Conservation (phyloP, 768 basidiomycete genomes). For the Sarcomyxa edulis region DNA sequence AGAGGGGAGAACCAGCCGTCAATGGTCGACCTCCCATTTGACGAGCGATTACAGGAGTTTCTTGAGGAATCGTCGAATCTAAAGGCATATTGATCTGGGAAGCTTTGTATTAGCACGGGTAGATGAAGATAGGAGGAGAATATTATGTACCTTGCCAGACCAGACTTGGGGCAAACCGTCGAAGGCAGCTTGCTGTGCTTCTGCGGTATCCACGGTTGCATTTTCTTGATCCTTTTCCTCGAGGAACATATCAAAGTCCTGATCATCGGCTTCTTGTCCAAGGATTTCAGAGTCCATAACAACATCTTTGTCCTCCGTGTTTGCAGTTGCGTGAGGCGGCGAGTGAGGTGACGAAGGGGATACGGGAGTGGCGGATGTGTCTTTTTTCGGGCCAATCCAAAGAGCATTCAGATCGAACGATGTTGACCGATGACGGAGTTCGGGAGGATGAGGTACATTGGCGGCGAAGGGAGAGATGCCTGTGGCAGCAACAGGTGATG, state of each 20-base stretch:
- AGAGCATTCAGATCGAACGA: slow-evolving; percentile 73
- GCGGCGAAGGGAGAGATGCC: slow-evolving; percentile 45
- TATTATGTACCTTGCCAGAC: slow-evolving; percentile 60
- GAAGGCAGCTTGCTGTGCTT: slow-evolving; percentile 43
- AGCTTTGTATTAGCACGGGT: not conserved
- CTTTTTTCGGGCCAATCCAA: slow-evolving; percentile 53
- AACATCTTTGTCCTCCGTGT: slow-evolving; percentile 33
- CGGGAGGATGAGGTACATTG: slow-evolving; percentile 29
- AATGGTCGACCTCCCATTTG: slow-evolving; percentile 76
- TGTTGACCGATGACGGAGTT: slow-evolving; percentile 32
- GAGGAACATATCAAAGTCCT: slow-evolving; percentile 85
- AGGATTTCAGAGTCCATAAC: slow-evolving; percentile 36
- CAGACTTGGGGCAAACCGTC: slow-evolving; percentile 62
- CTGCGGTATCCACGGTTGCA: slow-evolving; percentile 20
- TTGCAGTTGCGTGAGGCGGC: slow-evolving; percentile 18
- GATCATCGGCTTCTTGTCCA: slow-evolving; percentile 51
- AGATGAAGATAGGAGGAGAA: slow-evolving; percentile 12
- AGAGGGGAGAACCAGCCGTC: slow-evolving; percentile 51
- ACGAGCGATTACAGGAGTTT: slow-evolving; percentile 61
- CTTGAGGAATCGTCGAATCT: slow-evolving; percentile 64
- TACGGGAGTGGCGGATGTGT: slow-evolving; percentile 10
- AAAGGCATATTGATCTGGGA: slow-evolving; percentile 73
- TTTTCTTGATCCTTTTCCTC: slow-evolving; percentile 45
- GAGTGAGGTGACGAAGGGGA: slow-evolving; percentile 12
- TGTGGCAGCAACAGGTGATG: slow-evolving; percentile 22